Evolutionary conservation across 2,329 filamentous ascomycete species (phyloP), one percentile per base, ranked within the genome.

Genomic region (Tolypocladium sp.): DNA sequence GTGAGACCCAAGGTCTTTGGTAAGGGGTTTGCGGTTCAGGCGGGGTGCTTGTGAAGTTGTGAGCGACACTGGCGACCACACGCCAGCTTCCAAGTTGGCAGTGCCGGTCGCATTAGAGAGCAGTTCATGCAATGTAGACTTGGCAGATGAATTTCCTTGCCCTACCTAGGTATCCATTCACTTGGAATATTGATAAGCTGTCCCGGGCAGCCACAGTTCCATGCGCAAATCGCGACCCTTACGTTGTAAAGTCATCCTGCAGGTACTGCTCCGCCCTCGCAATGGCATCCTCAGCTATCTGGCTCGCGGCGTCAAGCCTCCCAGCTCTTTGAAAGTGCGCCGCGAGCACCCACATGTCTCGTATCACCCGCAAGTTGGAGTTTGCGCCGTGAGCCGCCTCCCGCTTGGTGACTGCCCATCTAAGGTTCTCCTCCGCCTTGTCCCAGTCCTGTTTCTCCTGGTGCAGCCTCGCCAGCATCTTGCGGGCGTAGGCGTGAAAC

Each of bases 321-420:
- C 71, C 71, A 27, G 67, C 65, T 57, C 67, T 68, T 55, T 71
- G 64, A 51, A 69, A 72, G 59, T 74, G 69, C 3, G 63, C 67
- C 22, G 71, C 70, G 9, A 74, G 67, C 62, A 74, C 72, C 72
- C 72, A 74, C 69, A 74, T 71, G 61, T 74, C 72, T 49, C 72
- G 67, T 51, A 74, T 71, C 35, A 74, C 72, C 35, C 72, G 69
- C 62, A 74, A 52, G 54, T 74, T 68, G 53, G 67, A 70, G 53
- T 65, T 65, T 15, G 69, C 67, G 27, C 72, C 72, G 53, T 74
- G 72, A 2, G 72, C 72, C 9, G 66, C 65, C 65, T 73, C 72
- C 44, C 72, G 68, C 63, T 70, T 74, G 46, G 61, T 61, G 20
- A 74, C 66, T 10, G 72, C 71, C 35, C 64, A 63, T 58, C 66